Conservation (phyloP, 106 monocot genomes). For the Dioscorea dumetorum region DNA sequence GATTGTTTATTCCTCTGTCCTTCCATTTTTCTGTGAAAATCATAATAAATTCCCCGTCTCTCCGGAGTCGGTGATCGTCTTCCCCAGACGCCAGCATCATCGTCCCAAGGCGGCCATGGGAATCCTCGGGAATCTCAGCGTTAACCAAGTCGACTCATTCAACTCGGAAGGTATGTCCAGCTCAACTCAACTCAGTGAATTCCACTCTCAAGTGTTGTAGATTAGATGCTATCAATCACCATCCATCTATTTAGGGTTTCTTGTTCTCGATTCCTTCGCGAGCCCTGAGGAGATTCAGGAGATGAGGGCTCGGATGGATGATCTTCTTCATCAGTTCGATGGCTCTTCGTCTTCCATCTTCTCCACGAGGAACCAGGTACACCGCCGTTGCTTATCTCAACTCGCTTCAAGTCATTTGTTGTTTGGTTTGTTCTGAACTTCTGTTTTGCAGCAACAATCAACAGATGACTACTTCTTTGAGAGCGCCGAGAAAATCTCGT, state of each 20-base stretch:
- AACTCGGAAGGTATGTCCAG: slow-evolving; percentile 43
- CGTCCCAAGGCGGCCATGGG: slow-evolving; percentile 14
- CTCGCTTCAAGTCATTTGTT: neutral
- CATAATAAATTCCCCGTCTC: no score
- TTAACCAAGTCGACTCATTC: slow-evolving; percentile 71
- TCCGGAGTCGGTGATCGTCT: no score
- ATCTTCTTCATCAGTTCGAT: slow-evolving; percentile 69
- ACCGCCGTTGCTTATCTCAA: neutral
- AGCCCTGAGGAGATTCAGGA: slow-evolving; percentile 48
- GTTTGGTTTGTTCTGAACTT: neutral
- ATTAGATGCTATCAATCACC: no score
- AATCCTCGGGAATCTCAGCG: slow-evolving; percentile 35
- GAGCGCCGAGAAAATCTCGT: slow-evolving; percentile 89
- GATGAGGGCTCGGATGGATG: slow-evolving; percentile 70
- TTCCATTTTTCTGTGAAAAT: no score
- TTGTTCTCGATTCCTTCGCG: slow-evolving; percentile 79
- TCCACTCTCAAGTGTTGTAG: neutral
- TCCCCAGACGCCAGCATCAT: no score
- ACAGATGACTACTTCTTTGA: slow-evolving; percentile 83
- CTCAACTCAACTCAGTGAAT: neutral
- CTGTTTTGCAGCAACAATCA: slow-evolving; percentile 32
- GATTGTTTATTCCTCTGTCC: no score
- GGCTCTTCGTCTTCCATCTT: slow-evolving; percentile 54
- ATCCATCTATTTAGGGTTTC: slow-evolving; percentile 38
- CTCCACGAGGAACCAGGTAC: slow-evolving; percentile 88